Base-by-base conservation (phyloP, 352 stramenopile genomes). In the Plasmopara halstedii region DNA sequence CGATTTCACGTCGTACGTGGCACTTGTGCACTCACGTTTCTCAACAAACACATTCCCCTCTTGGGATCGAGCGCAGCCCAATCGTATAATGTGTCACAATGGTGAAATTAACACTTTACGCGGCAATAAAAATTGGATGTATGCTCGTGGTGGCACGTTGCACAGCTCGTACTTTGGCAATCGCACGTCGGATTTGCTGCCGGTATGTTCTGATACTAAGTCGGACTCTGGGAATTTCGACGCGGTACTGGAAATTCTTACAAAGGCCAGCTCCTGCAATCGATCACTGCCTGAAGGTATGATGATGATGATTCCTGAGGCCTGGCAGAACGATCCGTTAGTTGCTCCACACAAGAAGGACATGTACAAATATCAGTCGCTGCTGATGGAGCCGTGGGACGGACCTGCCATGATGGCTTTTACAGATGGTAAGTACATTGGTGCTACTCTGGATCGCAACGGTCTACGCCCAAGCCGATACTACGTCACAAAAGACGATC, bases 281-380 rank as follows among this genome's bases (percentile, higher is more conserved):
- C 75, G 91, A 8, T 86, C 82, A 47, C 67, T 98, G n/a, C 91
- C 92, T 2, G 93, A 98, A 62, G 80, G 74, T 19, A 94, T 98
- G 64, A 98, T 98, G 92, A 98, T 98, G 88, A 98, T 98, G 93
- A 97, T 98, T 48, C 95, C 95, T 4, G 95, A 98, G 56, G 95
- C 95, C 1, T 98, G 91, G 89, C 92, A 98, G 73, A 96, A 97
- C 57, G 96, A 98, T 60, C 64, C 80, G 33, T 75, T 92, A 15
- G 83, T 98, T 27, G 82, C 73, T 4, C 68, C 84, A 32, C 65
- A 87, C 47, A 98, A 98, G 70, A 96, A 97, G 45, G 81, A 94
- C 37, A 98, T 98, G 71, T 98, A 98, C 76, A 93, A 98, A 65
- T 98, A 97, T 67, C 97, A 98, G 62, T 96, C 85, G 17, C 88